Conservation (phyloP, 768 basidiomycete genomes). For the Cubamyces lactineus region DNA sequence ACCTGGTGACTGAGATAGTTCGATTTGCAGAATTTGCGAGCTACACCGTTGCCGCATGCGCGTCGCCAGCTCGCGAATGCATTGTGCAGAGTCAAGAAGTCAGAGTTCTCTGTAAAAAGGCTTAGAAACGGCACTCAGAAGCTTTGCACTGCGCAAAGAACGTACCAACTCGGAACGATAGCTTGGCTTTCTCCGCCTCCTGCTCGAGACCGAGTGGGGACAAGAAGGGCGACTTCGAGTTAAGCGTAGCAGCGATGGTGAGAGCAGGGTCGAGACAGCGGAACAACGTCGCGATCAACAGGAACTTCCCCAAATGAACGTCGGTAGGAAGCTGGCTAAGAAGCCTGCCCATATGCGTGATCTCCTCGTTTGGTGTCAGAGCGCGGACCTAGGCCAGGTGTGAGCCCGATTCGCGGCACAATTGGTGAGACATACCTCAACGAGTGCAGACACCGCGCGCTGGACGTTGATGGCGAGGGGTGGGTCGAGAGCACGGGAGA, state of each 20-base stretch:
- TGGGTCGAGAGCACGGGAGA: slow-evolving; percentile 88
- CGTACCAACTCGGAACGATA: slow-evolving; percentile 74
- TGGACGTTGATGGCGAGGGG: slow-evolving; percentile 86
- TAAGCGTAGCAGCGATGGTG: slow-evolving; percentile 91
- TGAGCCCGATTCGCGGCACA: no score
- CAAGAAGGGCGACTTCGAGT: slow-evolving; percentile 92
- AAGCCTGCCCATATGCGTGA: slow-evolving; percentile 90
- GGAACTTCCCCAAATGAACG: slow-evolving; percentile 93
- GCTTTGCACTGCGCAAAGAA: slow-evolving; percentile 2
- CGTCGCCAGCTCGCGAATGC: slow-evolving; percentile 88
- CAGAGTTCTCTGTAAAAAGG: slow-evolving; percentile 73
- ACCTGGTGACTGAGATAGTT: slow-evolving; percentile 88
- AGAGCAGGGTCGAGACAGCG: slow-evolving; percentile 95
- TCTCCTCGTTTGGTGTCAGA: slow-evolving; percentile 82
- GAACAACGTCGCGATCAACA: slow-evolving; percentile 82
- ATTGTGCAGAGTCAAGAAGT: slow-evolving; percentile 92
- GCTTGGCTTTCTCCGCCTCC: slow-evolving; percentile 85
- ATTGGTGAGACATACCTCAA: no score
- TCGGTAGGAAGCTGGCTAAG: slow-evolving; percentile 93
- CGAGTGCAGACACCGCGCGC: slow-evolving; percentile 85
- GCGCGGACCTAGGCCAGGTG: no score
- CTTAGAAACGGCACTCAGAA: background rate
- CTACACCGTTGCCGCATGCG: slow-evolving; percentile 64
- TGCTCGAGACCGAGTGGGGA: slow-evolving; percentile 86
- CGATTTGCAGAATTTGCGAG: slow-evolving; percentile 75